phyloP scores from a whole-genome alignment of 1,284 basidiomycete species.

The Trichosporon ovoides region DNA sequence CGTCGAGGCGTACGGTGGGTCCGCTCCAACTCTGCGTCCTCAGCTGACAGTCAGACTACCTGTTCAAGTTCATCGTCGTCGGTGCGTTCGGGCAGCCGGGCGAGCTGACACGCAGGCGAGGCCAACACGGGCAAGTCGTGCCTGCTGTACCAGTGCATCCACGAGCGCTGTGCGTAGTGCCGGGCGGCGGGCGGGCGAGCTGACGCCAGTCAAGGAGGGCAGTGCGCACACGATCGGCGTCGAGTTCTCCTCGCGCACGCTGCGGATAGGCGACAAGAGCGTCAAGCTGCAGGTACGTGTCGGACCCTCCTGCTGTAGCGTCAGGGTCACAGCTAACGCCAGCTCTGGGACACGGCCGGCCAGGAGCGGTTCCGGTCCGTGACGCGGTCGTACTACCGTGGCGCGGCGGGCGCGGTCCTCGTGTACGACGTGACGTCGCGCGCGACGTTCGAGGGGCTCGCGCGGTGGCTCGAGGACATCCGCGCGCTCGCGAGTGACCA shows the following conservation, averaged over 20 bases:
- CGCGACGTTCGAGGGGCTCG: constrained; percentile 66
- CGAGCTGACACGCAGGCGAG: constrained; percentile 60
- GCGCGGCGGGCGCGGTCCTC: constrained; percentile 86
- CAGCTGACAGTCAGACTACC: constrained; percentile 63
- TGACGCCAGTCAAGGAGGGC: constrained; percentile 76
- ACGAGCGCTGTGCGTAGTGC: constrained; percentile 75
- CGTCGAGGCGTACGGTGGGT: constrained; percentile 81
- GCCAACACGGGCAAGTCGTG: constrained; percentile 96
- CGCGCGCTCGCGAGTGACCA: constrained; percentile 78
- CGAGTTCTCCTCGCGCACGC: constrained; percentile 83
- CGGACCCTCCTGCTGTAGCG: neutral
- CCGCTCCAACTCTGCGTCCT: neutral
- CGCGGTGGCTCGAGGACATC: constrained; percentile 86
- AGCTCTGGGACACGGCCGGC: constrained; percentile 97
- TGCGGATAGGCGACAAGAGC: constrained; percentile 82
- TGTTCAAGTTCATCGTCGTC: constrained; percentile 96
- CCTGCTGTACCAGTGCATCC: constrained; percentile 88
- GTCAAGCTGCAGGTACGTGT: constrained; percentile 81
- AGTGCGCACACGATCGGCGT: constrained; percentile 97
- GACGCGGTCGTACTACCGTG: constrained; percentile 92
- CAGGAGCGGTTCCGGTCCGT: constrained; percentile 96
- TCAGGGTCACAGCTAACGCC: constrained; percentile 7
- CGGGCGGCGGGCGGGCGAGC: neutral
- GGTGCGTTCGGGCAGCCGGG: constrained; percentile 52
- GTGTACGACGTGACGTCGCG: constrained; percentile 89